Conservation (phyloP, 2,329 filamentous ascomycete species). For the Scedosporium minutisporum region DNA sequence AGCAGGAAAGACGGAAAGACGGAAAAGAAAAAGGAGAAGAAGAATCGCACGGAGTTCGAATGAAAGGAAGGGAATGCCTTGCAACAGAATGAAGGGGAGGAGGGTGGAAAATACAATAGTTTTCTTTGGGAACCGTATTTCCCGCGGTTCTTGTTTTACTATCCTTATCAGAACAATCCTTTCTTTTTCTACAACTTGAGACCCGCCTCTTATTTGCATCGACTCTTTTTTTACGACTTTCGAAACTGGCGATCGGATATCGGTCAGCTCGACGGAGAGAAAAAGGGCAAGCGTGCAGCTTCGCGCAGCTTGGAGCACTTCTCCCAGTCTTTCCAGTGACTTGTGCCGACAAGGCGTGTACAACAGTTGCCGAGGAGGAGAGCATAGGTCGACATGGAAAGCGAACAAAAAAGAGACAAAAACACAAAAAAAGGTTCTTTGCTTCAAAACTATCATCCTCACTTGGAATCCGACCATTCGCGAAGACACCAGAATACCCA, state of each 20-base stretch:
- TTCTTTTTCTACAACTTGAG: not conserved
- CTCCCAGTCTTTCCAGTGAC: too few species aligned
- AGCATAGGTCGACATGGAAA: not conserved
- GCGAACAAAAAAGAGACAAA: too few species aligned
- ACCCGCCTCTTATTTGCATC: not conserved
- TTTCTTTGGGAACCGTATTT: not conserved
- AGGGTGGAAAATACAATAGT: not conserved
- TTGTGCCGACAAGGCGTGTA: not conserved
- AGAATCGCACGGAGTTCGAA: not conserved
- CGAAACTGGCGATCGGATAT: not conserved
- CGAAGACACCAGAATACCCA: too few species aligned
- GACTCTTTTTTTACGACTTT: not conserved
- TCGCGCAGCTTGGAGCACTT: too few species aligned
- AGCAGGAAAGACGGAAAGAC: not conserved
- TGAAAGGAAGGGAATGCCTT: not conserved
- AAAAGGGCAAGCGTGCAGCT: too few species aligned
- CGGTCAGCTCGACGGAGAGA: too few species aligned
- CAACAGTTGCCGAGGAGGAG: not conserved
- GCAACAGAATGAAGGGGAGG: not conserved
- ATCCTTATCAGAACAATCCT: not conserved
- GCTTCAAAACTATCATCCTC: too few species aligned
- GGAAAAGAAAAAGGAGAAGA: too few species aligned
- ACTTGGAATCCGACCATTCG: too few species aligned
- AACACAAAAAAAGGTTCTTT: too few species aligned
- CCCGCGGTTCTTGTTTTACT: not conserved